Evolutionary conservation across 345 rosid species (phyloP).

Genomic region (Syzygium aromaticum): DNA sequence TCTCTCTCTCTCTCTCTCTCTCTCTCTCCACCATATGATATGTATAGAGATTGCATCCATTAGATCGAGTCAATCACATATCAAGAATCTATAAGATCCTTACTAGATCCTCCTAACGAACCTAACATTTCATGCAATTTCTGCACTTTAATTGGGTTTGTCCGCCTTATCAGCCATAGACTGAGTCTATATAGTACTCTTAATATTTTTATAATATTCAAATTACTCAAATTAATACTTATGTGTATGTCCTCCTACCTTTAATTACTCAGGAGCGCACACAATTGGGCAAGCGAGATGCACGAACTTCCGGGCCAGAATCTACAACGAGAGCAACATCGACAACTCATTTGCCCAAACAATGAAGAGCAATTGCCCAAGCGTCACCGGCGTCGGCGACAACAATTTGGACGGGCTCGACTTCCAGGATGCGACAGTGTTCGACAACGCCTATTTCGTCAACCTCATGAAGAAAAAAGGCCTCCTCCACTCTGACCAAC

Average conservation of each 20-base stretch:
- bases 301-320: conserved; percentile 23
- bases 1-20: neutral
- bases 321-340: conserved; percentile 39
- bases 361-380: conserved; percentile 30
- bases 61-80: neutral
- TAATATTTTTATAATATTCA: neutral
- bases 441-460: conserved; percentile 47
- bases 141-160: neutral
- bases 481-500: conserved; percentile 43
- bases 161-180: neutral
- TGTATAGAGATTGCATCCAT: neutral
- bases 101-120: neutral
- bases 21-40: neutral
- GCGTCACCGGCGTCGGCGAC: conserved; percentile 12
- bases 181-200: neutral
- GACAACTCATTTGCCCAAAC: conserved; percentile 28
- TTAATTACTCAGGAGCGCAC: conserved; percentile 14
- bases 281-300: conserved; percentile 51
- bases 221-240: neutral
- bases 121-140: neutral
- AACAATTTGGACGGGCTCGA: conserved; percentile 29
- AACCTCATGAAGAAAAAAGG: conserved; percentile 45
- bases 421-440: conserved; percentile 34
- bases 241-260: neutral
- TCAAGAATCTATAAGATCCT: neutral